Base-by-base conservation (phyloP, 179 eudicot species). In the Corrigiola litoralis region DNA sequence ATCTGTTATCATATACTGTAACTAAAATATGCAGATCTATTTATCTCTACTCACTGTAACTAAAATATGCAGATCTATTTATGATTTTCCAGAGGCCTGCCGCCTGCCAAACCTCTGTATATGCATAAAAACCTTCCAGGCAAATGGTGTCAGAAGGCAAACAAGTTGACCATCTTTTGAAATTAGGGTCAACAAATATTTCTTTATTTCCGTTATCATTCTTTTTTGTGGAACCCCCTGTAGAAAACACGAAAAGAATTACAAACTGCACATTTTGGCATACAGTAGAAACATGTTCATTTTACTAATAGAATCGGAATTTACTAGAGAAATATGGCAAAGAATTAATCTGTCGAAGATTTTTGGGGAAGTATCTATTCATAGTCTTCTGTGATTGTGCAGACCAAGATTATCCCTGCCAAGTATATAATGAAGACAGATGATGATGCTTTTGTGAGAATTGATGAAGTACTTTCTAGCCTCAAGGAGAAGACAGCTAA, bases 371-470 rank as follows among this genome's bases (percentile, higher is more conserved):
- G 37, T 66, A 50, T 42, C 8, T 23, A 41, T 42, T 31, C 44
- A 46, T 25, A 31, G 42, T 54, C 8, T 71, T 47, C 50, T 72
- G 55, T 66, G 34, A 20, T 62, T 73, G 57, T 72, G 63, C 88
- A 92, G 98, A 84, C 87, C 31, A 81, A 90, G 73, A 68, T 87
- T 66, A 74, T 90, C 32, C 88, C 87, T 24, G 98, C 98, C 7
- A 84, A 87, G 65, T 92, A 85, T 79, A 75, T 92, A 53, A 85
- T 92, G 95, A 90, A 92, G 72, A 90, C 84, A 34, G 98, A 92
- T 36, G 98, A 92, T 68, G 98, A 92, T 72, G 97, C 98, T 45
- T 92, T 90, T 72, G 85, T 92, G 36, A 81, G 98, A 77, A 75
- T 92, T 21, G 95, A 90, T 71, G 95, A 87, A 80, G 78, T 92